These are phyloP conservation scores for Colletotrichum siamense DNA, from an alignment of 2,329 filamentous ascomycete species.

Conservation along the genomic window DNA sequence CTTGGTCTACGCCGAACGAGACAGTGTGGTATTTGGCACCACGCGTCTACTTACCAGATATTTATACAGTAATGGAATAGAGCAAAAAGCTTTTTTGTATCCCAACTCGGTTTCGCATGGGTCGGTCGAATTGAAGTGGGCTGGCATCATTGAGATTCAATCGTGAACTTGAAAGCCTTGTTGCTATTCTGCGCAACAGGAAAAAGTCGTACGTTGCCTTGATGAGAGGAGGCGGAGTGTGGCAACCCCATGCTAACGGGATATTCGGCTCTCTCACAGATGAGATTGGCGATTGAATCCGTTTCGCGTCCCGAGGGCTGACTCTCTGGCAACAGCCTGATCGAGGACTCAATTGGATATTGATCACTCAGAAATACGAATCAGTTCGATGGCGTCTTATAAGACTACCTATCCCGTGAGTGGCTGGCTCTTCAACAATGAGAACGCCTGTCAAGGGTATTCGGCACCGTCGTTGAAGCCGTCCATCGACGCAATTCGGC, in stretches of 20 bases:
- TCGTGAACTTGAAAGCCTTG: neutral
- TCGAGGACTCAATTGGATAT: accelerated
- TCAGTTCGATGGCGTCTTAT: neutral
- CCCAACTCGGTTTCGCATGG: neutral
- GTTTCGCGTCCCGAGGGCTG: neutral
- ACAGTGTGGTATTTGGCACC: neutral
- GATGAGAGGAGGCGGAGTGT: neutral
- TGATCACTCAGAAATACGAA: neutral
- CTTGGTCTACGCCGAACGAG: neutral
- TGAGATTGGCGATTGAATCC: neutral
- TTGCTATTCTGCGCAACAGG: neutral
- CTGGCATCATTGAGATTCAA: neutral
- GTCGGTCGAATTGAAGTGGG: neutral
- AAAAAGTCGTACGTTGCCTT: neutral
- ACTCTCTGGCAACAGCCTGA: neutral
- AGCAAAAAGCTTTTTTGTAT: slow-evolving; percentile 13
- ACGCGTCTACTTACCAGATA: slow-evolving; percentile 1
- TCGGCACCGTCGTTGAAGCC: neutral
- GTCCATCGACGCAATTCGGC: neutral
- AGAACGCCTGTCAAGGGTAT: neutral
- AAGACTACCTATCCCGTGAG: neutral
- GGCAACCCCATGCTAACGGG: neutral
- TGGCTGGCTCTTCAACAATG: neutral
- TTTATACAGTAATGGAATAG: slow-evolving; percentile 15
- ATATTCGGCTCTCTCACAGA: neutral